Evolutionary conservation across 345 rosid species (phyloP).

Genomic region (Populus davidiana): DNA sequence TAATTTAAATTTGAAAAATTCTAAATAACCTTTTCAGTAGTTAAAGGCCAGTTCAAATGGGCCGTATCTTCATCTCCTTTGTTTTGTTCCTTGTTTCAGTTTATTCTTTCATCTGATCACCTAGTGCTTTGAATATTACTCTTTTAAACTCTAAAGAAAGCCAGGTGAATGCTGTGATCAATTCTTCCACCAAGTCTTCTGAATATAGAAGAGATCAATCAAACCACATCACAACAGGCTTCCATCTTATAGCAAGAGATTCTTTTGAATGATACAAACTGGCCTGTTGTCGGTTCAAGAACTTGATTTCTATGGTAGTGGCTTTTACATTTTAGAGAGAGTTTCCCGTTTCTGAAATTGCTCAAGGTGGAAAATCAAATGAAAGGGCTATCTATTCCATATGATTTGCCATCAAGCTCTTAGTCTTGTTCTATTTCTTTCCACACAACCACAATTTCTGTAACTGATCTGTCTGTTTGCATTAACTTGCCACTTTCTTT

Average conservation of each 20-base stretch:
- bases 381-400: neutral
- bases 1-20: neutral
- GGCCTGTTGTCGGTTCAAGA: neutral
- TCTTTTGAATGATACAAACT: neutral
- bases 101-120: too few species aligned
- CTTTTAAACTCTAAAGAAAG: too few species aligned
- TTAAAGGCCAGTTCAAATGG: neutral
- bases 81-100: neutral
- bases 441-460: neutral
- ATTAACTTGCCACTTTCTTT: neutral
- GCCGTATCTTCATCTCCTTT: neutral
- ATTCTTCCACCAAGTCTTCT: too few species aligned
- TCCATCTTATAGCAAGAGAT: neutral
- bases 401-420: neutral
- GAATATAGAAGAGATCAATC: neutral
- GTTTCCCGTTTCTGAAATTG: neutral
- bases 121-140: too few species aligned
- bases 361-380: neutral
- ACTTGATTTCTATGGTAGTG: neutral
- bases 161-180: too few species aligned
- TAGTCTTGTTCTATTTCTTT: neutral
- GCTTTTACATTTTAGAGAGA: neutral
- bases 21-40: neutral
- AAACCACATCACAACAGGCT: neutral
- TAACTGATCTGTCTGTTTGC: neutral